Percentiles rank a stretch among this genome's conserved stretches.
These are phyloP conservation scores for Nannochloris sp. DNA, from an alignment of 139 green algal genomes.

Conservation along the genomic window DNA sequence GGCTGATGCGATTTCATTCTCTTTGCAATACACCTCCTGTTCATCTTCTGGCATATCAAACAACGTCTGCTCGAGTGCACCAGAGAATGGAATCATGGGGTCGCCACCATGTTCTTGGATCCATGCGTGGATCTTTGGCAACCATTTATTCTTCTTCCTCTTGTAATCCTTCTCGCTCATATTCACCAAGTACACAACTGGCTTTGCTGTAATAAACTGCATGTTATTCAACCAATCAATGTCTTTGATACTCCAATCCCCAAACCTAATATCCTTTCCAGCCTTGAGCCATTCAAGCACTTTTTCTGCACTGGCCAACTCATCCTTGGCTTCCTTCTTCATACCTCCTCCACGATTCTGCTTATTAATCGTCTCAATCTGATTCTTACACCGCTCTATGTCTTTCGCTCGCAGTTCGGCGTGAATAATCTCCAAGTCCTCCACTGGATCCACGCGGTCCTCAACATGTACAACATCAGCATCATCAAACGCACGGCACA, in stretches of 20 bases:
- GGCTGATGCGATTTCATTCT: conserved; percentile 35
- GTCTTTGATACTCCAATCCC: conserved; percentile 70
- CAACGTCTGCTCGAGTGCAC: conserved; percentile 75
- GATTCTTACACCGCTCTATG: conserved; percentile 38
- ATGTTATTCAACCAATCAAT: conserved; percentile 77
- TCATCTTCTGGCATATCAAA: conserved; percentile 83
- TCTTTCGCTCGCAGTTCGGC: conserved; percentile 78
- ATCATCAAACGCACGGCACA: conserved; percentile 89
- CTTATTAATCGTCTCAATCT: conserved; percentile 44
- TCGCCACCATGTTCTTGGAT: conserved; percentile 73
- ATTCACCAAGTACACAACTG: conserved; percentile 94
- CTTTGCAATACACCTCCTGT: conserved; percentile 61
- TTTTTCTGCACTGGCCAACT: conserved; percentile 52
- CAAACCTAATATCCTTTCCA: conserved; percentile 75
- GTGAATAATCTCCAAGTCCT: conserved; percentile 95
- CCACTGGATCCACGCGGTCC: conserved; percentile 92
- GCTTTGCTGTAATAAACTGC: conserved; percentile 84
- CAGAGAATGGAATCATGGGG: conserved; percentile 91
- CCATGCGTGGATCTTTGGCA: conserved; percentile 92
- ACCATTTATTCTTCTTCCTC: conserved; percentile 98
- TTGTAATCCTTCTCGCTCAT: conserved; percentile 83
- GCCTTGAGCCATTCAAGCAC: conserved; percentile 52
- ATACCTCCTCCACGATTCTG: conserved; percentile 22
- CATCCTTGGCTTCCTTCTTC: conserved; percentile 83
- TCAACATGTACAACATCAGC: conserved; percentile 77